Percentiles rank a stretch among this genome's conserved stretches.
These are phyloP conservation scores for Aspergillus oerlinghausenensis DNA, from an alignment of 2,329 filamentous ascomycete species.

Conservation along the genomic window DNA sequence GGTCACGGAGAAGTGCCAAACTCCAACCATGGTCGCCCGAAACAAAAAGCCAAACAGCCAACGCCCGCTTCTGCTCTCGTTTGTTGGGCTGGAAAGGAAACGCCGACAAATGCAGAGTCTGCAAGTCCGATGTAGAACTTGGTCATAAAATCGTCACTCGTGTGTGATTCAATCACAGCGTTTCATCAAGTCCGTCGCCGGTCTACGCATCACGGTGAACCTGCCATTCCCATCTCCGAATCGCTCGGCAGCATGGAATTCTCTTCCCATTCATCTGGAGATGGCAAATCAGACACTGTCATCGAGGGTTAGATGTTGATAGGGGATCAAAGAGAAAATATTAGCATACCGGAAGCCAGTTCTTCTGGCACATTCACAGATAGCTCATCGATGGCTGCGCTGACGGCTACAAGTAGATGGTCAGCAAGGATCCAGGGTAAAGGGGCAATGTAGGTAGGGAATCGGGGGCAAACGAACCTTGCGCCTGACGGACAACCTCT, in stretches of 20 bases:
- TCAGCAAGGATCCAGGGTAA: conserved; percentile 3
- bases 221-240: conserved; percentile 36
- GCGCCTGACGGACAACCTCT: conserved; percentile 27
- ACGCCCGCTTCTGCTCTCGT: neutral
- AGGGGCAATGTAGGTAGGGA: neutral
- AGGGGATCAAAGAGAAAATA: conserved; percentile 15
- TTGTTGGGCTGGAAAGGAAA: conserved; percentile 12
- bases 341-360: conserved; percentile 34
- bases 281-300: conserved; percentile 38
- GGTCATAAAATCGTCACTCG: conserved; percentile 24
- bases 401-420: conserved; percentile 20
- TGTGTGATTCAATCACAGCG: conserved; percentile 19
- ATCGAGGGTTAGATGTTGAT: conserved; percentile 18
- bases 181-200: neutral
- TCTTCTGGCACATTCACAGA: conserved; percentile 36
- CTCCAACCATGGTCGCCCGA: neutral
- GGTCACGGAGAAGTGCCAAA: conserved; percentile 4
- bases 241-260: conserved; percentile 39
- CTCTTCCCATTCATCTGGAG: conserved; percentile 40
- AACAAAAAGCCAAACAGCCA: neutral
- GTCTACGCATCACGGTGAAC: conserved; percentile 31
- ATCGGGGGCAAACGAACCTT: conserved; percentile 25
- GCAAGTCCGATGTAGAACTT: conserved; percentile 7
- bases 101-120: conserved; percentile 22
- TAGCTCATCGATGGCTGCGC: conserved; percentile 31